Evolutionary conservation across 2,329 filamentous ascomycete species (phyloP), one percentile per base, ranked within the genome.

Genomic region (Pseudocercospora fuligena): DNA sequence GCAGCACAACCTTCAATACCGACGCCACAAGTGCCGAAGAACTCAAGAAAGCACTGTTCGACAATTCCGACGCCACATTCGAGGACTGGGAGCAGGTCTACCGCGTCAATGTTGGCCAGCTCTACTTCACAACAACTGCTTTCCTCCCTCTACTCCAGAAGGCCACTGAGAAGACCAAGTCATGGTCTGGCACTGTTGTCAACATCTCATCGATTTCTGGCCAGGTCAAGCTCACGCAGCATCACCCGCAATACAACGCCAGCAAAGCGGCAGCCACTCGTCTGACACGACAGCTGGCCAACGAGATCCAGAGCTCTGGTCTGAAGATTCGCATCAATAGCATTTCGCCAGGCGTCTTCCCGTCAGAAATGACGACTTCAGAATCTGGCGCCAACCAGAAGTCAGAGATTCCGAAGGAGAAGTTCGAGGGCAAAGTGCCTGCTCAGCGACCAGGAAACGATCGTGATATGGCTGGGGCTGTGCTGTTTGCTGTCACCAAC

Each of bases 281-380:
- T 67, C 77, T 88, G 12, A 88, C 83, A 27, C 83, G 83, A 70
- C 81, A 87, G 80, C 79, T 88, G 8, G 84, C 85, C 0, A 80
- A 80, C 9, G 84, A 87, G 64, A 81, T 88, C 29, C 80, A 82
- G n/a, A 80, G 82, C 47, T 80, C 80, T 33, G 81, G 79, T 4
- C 77, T 87, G 59, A 85, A 87, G 75, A 83, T 88, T 60, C 78
- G 86, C 14, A 80, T 88, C 68, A 88, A 89, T 75, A 81, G 78
- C 56, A 87, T 88, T 69, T 84, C 86, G 2, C 86, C 85, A 0
- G 85, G 72, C 53, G 80, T 87, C 3, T 88, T 88, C 74, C 85
- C 85, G 0, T 83, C 81, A 14, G 85, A 88, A 75, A 87, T 88
- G 84, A 88, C 86, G 2, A 82, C 85, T 0, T 79, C 81, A 5